Evolutionary conservation across 2,329 filamentous ascomycete genomes (phyloP).

Genomic region (Tolypocladium ophioglossoides): DNA sequence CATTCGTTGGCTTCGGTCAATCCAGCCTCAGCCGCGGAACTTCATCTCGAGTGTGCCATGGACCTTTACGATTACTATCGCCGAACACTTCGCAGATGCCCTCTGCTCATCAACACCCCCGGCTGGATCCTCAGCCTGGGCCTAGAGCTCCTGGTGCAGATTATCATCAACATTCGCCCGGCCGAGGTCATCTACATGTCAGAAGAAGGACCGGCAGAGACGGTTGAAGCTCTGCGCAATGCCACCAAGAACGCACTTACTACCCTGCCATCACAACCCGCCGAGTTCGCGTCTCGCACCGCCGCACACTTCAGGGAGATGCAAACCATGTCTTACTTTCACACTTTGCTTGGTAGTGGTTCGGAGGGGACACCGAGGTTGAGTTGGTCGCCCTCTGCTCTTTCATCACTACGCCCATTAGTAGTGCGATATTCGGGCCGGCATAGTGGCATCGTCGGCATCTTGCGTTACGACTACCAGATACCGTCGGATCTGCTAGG

Average conservation of each 20-base stretch:
- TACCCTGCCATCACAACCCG: conserved; percentile 47
- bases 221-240: conserved; percentile 39
- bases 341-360: conserved; percentile 22
- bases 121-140: conserved; percentile 66
- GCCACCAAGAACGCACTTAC: conserved; percentile 33
- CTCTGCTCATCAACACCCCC: conserved; percentile 63
- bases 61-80: conserved; percentile 53
- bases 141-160: conserved; percentile 48
- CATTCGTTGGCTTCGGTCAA: conserved; percentile 58
- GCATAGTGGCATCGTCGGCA: conserved; percentile 45
- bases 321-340: conserved; percentile 76
- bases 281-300: conserved; percentile 46
- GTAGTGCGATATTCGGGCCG: conserved; percentile 47
- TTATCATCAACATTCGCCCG: conserved; percentile 44
- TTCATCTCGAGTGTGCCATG: conserved; percentile 53
- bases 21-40: conserved; percentile 53
- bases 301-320: conserved; percentile 58
- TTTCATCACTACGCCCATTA: conserved; percentile 49
- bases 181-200: conserved; percentile 61
- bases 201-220: conserved; percentile 47
- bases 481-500: conserved; percentile 45
- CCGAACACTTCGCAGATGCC: conserved; percentile 30
- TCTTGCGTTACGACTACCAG: conserved; percentile 59
- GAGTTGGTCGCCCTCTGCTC: conserved; percentile 41
- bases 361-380: conserved; percentile 4